Base-by-base conservation (phyloP, 768 basidiomycete species). In the Auricularia cornea region DNA sequence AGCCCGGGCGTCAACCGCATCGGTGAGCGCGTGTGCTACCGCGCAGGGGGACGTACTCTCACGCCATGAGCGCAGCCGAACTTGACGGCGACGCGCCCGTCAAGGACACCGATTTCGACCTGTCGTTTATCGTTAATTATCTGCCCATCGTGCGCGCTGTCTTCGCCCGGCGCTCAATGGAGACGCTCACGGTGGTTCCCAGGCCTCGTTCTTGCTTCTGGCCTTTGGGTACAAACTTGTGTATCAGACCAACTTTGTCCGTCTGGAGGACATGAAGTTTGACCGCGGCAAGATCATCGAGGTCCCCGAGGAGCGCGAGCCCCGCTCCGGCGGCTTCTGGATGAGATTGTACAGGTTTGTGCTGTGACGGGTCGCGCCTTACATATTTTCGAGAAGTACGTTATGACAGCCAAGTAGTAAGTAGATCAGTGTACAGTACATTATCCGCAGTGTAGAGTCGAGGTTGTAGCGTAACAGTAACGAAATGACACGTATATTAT, bases 151-250 rank as follows among this genome's bases (percentile, higher is more conserved):
- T 57, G 54, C 14, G n/a, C n/a, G 54, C 28, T 31, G 23, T 11
- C 54, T 1, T 14, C 28, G 10, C 28, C 14, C 2, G 20, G 26
- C 26, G 28, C 29, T 20, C 23, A 29, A 16, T 20, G 10, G 10
- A 30, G 20, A 10, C 4, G 30, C 0, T 26, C 26, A 26, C 10
- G 5, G 8, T 6, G 26, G 4, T 26, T 57, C 54, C 18, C 54
- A 57, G 54, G 54, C 28, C 1, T 8, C 28, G 44, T 61, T 61
- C 16, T 40, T 61, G 8, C 0, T 61, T 11, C 44, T 61, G 3
- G 23, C 29, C 5, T 61, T 61, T 48, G 60, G 60, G 8, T 61
- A 61, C 44, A 61, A 61, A 28, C 60, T 61, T 28, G 44, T 51
- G 14, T 61, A 61, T 28, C 60, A 48, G 44, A 61, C 60, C 18